phyloP scores from a whole-genome alignment of 2,329 filamentous ascomycete species.

The Clonostachys solani region DNA sequence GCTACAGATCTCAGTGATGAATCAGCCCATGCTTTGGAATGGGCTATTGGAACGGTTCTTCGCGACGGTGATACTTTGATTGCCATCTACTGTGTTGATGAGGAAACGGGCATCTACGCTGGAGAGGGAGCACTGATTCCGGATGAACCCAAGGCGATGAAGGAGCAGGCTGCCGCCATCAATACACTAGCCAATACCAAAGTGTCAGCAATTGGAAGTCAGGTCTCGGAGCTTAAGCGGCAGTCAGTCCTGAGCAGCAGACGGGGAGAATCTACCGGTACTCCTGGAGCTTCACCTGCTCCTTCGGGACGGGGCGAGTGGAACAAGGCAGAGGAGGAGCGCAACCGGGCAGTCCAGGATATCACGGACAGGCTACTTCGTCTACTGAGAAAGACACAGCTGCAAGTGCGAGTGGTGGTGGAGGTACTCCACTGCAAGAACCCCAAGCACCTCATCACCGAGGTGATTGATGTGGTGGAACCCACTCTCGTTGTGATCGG shows the following conservation, averaged over 20 bases:
- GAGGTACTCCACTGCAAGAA: constrained; percentile 99
- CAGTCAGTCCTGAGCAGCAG: constrained; percentile 2
- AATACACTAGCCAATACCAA: constrained; percentile 52
- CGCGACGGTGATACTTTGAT: constrained; percentile 92
- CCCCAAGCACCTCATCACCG: constrained; percentile 90
- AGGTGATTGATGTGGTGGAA: constrained; percentile 90
- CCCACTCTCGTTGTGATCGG: constrained; percentile 93
- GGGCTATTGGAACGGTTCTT: constrained; percentile 93
- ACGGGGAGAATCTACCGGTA: neutral
- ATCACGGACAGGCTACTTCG: constrained; percentile 84
- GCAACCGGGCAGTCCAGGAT: constrained; percentile 73
- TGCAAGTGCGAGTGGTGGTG: constrained; percentile 90
- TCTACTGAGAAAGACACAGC: constrained; percentile 80
- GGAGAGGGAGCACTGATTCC: constrained; percentile 52
- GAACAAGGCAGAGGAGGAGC: constrained; percentile 69
- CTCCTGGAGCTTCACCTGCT: constrained; percentile 5
- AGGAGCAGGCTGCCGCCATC: constrained; percentile 70
- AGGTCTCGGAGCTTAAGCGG: constrained; percentile 4
- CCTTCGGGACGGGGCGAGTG: constrained; percentile 26
- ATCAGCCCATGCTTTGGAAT: constrained; percentile 91
- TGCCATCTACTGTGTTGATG: constrained; percentile 89
- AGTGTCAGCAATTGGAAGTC: constrained; percentile 19
- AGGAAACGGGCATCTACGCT: constrained; percentile 63
- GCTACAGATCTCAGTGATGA: constrained; percentile 93
- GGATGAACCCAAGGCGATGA: constrained; percentile 71